These are phyloP conservation scores for Aspergillus niger DNA, from an alignment of 2,329 filamentous ascomycete genomes.

Conservation along the genomic window DNA sequence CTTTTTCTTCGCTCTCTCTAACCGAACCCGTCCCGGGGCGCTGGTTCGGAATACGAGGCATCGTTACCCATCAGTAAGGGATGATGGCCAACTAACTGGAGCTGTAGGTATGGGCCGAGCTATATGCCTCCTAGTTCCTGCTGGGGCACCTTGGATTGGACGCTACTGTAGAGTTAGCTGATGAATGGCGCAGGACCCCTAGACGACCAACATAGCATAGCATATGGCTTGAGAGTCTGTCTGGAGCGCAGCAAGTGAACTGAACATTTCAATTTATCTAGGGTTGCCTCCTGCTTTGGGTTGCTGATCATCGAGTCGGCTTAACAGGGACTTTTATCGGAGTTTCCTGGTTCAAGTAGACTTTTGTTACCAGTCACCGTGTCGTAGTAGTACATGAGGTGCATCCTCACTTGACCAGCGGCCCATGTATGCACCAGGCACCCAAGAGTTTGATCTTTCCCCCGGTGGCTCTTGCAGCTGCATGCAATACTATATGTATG, in stretches of 20 bases:
- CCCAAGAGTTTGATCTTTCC: conserved; percentile 8
- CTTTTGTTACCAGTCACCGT: conserved; percentile 11
- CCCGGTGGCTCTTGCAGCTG: conserved; percentile 17
- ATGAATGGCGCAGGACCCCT: too few species aligned
- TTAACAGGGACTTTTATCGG: conserved; percentile 4
- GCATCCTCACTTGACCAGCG: conserved; percentile 19
- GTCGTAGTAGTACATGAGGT: background rate
- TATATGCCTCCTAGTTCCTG: background rate
- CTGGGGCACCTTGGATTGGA: background rate
- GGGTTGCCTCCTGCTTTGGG: background rate
- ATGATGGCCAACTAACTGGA: background rate
- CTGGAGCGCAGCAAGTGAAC: background rate
- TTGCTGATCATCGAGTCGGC: conserved; percentile 1
- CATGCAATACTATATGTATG: conserved; percentile 17
- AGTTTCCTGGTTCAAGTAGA: background rate
- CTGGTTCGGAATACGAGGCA: conserved; percentile 6
- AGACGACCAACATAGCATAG: background rate
- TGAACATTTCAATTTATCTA: background rate
- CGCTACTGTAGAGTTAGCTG: background rate
- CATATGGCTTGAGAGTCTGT: background rate
- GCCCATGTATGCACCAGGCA: conserved; percentile 13
- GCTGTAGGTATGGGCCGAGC: background rate
- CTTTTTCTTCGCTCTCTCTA: background rate
- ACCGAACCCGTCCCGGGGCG: conserved; percentile 3
- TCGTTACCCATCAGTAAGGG: background rate